Evolutionary conservation across 805 yeast species (phyloP).

Genomic region (Dipodascus geniculatus): DNA sequence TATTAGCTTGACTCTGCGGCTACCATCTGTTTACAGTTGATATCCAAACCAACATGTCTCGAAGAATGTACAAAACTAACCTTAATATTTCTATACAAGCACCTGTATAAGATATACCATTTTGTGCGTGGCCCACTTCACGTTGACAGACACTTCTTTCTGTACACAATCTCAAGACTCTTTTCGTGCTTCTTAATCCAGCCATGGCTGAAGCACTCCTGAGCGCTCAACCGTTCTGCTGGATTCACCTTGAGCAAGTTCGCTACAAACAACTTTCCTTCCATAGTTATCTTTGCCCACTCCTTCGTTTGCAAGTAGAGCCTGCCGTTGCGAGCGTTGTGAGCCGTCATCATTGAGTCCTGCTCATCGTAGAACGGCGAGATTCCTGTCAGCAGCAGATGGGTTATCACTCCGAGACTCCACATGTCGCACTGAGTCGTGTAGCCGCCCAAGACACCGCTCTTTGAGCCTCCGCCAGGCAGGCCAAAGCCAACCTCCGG

Average conservation of each 20-base stretch:
- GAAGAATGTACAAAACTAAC: too few species aligned
- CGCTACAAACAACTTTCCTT: constrained; percentile 25
- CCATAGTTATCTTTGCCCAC: constrained; percentile 31
- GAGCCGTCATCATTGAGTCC: constrained; percentile 30
- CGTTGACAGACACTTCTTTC: constrained; percentile 5
- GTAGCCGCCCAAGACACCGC: constrained; percentile 29
- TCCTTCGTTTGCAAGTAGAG: constrained; percentile 29
- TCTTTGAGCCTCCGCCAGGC: neutral
- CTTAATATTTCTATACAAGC: too few species aligned
- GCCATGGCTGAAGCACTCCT: constrained; percentile 30
- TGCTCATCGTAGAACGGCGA: constrained; percentile 51
- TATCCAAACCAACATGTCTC: too few species aligned
- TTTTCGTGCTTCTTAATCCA: constrained; percentile 37
- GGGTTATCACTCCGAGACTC: constrained; percentile 54
- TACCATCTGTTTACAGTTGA: too few species aligned
- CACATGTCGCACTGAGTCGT: constrained; percentile 52
- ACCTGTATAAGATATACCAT: too few species aligned
- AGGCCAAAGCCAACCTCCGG: constrained; percentile 49
- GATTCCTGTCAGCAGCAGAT: constrained; percentile 41
- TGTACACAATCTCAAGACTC: constrained; percentile 29
- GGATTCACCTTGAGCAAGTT: constrained; percentile 31
- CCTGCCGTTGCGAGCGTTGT: constrained; percentile 31
- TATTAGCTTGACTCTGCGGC: too few species aligned
- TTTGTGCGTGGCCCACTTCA: neutral
- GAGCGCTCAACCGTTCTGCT: constrained; percentile 27